Percentiles rank a stretch among this genome's conserved stretches.
Evolutionary conservation across 768 basidiomycete genomes (phyloP).

Genomic region (Tephrocybe sp.): DNA sequence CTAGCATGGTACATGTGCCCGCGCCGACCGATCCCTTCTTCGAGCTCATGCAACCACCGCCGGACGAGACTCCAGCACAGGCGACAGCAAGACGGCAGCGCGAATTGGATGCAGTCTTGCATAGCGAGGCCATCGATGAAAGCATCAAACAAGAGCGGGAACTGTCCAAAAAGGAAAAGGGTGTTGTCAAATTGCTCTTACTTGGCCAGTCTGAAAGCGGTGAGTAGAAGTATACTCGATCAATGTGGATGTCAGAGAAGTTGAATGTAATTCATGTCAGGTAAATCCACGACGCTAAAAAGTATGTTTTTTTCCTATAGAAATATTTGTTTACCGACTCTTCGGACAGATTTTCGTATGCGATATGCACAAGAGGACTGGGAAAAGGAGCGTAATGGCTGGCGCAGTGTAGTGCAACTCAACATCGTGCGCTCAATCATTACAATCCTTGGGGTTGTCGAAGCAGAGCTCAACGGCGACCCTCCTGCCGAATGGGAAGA

Average conservation of each 20-base stretch:
- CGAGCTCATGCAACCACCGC: slow-evolving; percentile 47
- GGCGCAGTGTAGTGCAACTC: slow-evolving; percentile 78
- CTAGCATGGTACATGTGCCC: slow-evolving; percentile 36
- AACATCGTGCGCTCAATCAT: slow-evolving; percentile 76
- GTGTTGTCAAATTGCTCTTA: slow-evolving; percentile 55
- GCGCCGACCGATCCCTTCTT: slow-evolving; percentile 43
- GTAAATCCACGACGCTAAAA: slow-evolving; percentile 71
- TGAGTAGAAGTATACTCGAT: slow-evolving; percentile 28
- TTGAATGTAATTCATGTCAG: slow-evolving; percentile 31
- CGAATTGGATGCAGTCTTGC: slow-evolving; percentile 47
- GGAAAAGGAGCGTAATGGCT: slow-evolving; percentile 67
- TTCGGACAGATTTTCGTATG: slow-evolving; percentile 65
- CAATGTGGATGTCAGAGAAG: too few relatives aligned
- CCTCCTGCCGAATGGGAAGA: slow-evolving; percentile 33
- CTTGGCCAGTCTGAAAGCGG: slow-evolving; percentile 71
- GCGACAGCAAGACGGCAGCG: slow-evolving; percentile 44
- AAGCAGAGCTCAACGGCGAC: slow-evolving; percentile 50
- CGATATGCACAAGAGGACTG: slow-evolving; percentile 62
- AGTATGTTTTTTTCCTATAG: slow-evolving; percentile 34
- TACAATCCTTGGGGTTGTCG: slow-evolving; percentile 60
- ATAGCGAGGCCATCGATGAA: slow-evolving; percentile 61
- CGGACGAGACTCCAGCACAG: slow-evolving; percentile 53
- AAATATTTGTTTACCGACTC: background rate
- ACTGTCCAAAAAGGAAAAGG: slow-evolving; percentile 42
- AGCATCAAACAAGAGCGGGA: slow-evolving; percentile 49